phyloP scores from a whole-genome alignment of 257 asterid species.

The Scutellaria barbata region DNA sequence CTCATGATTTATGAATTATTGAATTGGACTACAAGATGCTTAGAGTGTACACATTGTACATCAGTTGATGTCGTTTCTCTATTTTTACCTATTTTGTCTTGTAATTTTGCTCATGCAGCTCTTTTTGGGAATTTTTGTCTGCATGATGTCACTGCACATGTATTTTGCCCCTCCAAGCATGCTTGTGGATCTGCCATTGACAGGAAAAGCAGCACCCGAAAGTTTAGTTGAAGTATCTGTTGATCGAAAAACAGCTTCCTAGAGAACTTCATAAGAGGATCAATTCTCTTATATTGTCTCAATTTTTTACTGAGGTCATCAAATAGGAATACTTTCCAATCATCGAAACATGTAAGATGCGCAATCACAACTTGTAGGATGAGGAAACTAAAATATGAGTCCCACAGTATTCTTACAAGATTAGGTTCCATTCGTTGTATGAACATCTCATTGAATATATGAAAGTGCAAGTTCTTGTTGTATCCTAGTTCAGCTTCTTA shows the following conservation, averaged over 20 bases:
- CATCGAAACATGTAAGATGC: conserved; percentile 34
- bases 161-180: conserved; percentile 88
- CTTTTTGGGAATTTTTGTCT: conserved; percentile 78
- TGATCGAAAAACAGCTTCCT: conserved; percentile 67
- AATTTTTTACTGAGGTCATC: not conserved
- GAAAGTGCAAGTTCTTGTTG: conserved; percentile 29
- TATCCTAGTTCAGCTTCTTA: conserved; percentile 30
- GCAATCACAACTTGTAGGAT: conserved; percentile 29
- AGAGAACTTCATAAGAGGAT: conserved; percentile 32
- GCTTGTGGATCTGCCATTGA: conserved; percentile 74
- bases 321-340: conserved; percentile 11
- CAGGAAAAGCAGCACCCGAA: conserved; percentile 61
- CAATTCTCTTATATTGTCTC: conserved; percentile 29
- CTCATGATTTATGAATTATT: conserved; percentile 10
- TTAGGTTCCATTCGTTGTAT: conserved; percentile 14
- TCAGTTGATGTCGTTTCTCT: conserved; percentile 4
- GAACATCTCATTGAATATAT: conserved; percentile 29
- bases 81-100: conserved; percentile 1
- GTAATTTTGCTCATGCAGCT: conserved; percentile 58
- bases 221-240: conserved; percentile 59
- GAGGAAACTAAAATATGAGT: not conserved
- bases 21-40: not conserved
- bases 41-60: not conserved
- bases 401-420: conserved; percentile 14
- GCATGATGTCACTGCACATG: conserved; percentile 99